Evolutionary conservation across 176 grass and related monocot genomes (phyloP), one percentile per base, ranked within the genome.

Genomic region (Saccharum officinarum): DNA sequence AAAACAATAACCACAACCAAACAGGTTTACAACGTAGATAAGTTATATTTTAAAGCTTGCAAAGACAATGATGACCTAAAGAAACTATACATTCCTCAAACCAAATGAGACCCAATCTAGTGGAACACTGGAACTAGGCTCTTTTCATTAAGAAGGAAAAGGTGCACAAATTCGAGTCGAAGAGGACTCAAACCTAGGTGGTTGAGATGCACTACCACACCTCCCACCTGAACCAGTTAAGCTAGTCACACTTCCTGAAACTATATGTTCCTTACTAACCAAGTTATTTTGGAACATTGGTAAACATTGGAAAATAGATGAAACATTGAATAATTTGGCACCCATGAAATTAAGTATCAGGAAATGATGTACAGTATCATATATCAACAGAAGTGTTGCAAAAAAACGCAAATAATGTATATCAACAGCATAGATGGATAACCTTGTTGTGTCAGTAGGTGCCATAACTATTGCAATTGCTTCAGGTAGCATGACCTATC

Each of bases 381-480:
- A 68, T 85, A 59, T 68, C n/a, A 47, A 64, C 17, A 66, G 28
- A n/a, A 37, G 7, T 69, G 25, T 6, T 28, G 25, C 67, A 76
- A 14, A 45, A 73, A 18, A 81, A 37, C 20, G 42, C 36, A 47
- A 20, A 84, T 88, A 88, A 49, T 45, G 40, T 80, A 66, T 82
- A 73, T 62, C 31, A 64, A 73, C 9, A 82, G n/a, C 67, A 75
- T 13, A 78, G 20, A 80, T 61, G 9, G 67, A 62, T 40, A 89
- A 78, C 94, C 94, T 99, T 80, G 82, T 85, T 90, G 93, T 79
- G 87, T 99, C 97, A 45, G 97, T 99, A 84, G 97, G 97, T 69
- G 97, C 97, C 97, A 97, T 99, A 67, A 99, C 97, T 47, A 99
- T 97, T 88, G 97, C 97, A 94, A 99, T 99, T 83, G 97, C 97